Conservation (phyloP, 371 early-diverging fungal species). For the Actinomucor elegans region DNA sequence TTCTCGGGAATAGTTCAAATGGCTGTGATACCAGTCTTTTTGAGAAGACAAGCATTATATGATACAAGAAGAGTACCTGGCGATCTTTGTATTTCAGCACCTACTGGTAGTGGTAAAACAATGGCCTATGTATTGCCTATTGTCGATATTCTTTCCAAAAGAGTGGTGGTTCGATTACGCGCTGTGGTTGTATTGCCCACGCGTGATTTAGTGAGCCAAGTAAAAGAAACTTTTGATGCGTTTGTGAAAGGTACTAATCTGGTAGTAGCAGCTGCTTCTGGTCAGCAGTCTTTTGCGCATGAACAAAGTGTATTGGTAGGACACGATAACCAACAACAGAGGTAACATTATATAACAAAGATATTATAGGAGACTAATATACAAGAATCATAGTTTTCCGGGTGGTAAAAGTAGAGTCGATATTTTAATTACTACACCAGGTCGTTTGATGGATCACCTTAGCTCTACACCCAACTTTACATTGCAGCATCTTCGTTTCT, state of each 20-base stretch:
- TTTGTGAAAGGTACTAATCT: slow-evolving; percentile 75
- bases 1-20: slow-evolving; percentile 65
- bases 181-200: slow-evolving; percentile 92
- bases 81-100: slow-evolving; percentile 92
- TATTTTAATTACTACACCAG: slow-evolving; percentile 95
- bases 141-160: slow-evolving; percentile 71
- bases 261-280: slow-evolving; percentile 70
- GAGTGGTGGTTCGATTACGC: slow-evolving; percentile 74
- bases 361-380: neutral
- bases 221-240: slow-evolving; percentile 78
- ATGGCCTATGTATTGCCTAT: slow-evolving; percentile 96
- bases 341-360: no score
- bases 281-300: slow-evolving; percentile 76
- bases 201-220: slow-evolving; percentile 86
- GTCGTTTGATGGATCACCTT: slow-evolving; percentile 91
- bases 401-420: slow-evolving; percentile 80
- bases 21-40: slow-evolving; percentile 82
- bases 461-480: slow-evolving; percentile 83
- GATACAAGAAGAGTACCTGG: slow-evolving; percentile 57
- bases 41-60: slow-evolving; percentile 54
- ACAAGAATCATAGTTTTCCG: slow-evolving; percentile 27
- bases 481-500: slow-evolving; percentile 85
- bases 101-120: slow-evolving; percentile 97
- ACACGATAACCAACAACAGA: slow-evolving; percentile 15
- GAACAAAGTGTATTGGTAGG: slow-evolving; percentile 76